A percentile compares a stretch with the other conserved stretches of the same genome.
phyloP scores from a whole-genome alignment of 2,329 filamentous ascomycete species.

The Xylariaceae sp. region DNA sequence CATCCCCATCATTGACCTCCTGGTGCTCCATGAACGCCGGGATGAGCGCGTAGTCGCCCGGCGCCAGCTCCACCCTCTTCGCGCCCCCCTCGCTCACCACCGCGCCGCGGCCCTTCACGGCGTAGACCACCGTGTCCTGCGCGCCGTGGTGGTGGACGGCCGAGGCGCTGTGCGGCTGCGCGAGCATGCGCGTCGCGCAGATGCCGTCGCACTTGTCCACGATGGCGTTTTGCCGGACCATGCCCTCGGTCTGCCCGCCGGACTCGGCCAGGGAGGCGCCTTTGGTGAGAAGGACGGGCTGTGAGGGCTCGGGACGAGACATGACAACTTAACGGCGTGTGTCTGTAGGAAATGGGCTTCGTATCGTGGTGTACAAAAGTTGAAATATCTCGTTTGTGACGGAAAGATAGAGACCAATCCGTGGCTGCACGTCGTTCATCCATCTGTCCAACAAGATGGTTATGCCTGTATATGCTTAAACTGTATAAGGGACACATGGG shows the following conservation, averaged over 20 bases:
- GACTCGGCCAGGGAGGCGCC: conserved; percentile 30
- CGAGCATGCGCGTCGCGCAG: conserved; percentile 44
- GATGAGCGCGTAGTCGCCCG: conserved; percentile 50
- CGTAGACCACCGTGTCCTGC: conserved; percentile 51
- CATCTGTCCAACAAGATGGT: too few relatives aligned
- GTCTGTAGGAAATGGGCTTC: too few relatives aligned
- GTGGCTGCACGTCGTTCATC: too few relatives aligned
- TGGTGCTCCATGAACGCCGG: conserved; percentile 51
- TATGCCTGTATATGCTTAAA: too few relatives aligned
- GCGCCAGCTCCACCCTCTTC: conserved; percentile 40
- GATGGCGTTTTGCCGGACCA: conserved; percentile 44
- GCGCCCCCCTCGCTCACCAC: conserved; percentile 46
- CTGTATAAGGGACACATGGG: too few relatives aligned
- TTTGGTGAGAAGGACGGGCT: conserved; percentile 32
- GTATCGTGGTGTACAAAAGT: too few relatives aligned
- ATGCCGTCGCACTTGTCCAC: conserved; percentile 42
- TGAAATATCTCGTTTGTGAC: too few relatives aligned
- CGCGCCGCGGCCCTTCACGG: conserved; percentile 41
- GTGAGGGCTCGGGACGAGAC: conserved; percentile 20
- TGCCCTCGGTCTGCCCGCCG: conserved; percentile 47
- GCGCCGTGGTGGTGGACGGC: conserved; percentile 50
- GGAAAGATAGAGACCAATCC: too few relatives aligned
- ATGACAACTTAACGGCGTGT: too few relatives aligned
- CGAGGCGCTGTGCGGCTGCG: conserved; percentile 41
- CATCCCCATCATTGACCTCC: conserved; percentile 51